Conservation (phyloP, 2,329 filamentous ascomycete species). For the Rhexocercosporidium sp. region DNA sequence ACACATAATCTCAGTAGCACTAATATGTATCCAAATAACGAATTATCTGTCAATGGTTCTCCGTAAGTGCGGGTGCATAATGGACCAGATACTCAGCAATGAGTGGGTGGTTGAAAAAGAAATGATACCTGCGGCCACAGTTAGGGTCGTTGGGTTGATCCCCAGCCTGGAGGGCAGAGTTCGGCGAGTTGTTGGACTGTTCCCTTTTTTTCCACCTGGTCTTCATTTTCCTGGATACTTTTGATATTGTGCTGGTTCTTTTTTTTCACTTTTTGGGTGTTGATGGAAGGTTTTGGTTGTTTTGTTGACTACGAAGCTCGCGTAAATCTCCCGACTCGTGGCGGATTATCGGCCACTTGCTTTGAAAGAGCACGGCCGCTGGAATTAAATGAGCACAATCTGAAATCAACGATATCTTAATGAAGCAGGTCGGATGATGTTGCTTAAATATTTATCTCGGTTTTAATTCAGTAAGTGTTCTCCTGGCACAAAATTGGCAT, state of each 20-base stretch:
- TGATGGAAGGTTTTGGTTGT: not conserved
- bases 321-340: not conserved
- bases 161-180: not conserved
- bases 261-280: not conserved
- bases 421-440: too few relatives aligned
- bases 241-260: not conserved
- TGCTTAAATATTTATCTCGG: too few relatives aligned
- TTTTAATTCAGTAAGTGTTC: too few relatives aligned
- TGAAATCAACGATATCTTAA: too few relatives aligned
- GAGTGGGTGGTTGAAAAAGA: not conserved
- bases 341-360: too few relatives aligned
- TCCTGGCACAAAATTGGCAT: too few relatives aligned
- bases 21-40: not conserved
- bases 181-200: not conserved
- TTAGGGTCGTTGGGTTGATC: not conserved
- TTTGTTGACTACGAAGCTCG: not conserved
- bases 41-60: not conserved
- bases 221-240: not conserved
- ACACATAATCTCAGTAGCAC: not conserved
- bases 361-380: too few relatives aligned
- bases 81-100: constrained; percentile 1
- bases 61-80: not conserved
- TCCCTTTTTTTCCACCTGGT: not conserved
- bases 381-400: too few relatives aligned
- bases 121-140: not conserved